Percentiles rank a stretch among this genome's conserved stretches.
Evolutionary conservation across 768 basidiomycete species (phyloP).

Genomic region (Lactifluus volemus): DNA sequence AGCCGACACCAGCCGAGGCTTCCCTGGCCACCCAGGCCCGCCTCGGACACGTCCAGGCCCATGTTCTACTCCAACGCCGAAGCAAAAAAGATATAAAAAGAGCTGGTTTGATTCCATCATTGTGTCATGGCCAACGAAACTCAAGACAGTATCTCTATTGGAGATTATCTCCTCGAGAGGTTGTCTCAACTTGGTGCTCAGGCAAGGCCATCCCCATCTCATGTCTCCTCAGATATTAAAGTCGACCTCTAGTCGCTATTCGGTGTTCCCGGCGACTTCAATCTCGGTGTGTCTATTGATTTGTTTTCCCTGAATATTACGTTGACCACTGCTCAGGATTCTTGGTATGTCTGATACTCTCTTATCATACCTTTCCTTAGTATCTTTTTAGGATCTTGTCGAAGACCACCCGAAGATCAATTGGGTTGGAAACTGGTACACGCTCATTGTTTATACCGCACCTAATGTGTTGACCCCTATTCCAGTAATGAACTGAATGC

Average conservation of each 20-base stretch:
- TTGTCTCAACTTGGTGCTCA: slow-evolving; percentile 57
- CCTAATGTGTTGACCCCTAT: neutral
- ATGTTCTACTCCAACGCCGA: neutral
- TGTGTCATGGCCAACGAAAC: slow-evolving; percentile 3
- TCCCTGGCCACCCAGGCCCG: neutral
- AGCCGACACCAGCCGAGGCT: no score
- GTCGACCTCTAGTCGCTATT: slow-evolving; percentile 54
- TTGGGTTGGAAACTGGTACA: slow-evolving; percentile 83
- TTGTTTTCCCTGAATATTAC: neutral
- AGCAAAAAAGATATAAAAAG: neutral
- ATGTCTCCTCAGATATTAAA: neutral
- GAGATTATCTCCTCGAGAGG: slow-evolving; percentile 53
- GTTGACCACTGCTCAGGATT: slow-evolving; percentile 29
- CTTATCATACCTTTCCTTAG: slow-evolving; percentile 2
- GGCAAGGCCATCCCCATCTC: slow-evolving; percentile 26
- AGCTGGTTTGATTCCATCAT: neutral
- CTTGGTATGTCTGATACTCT: slow-evolving; percentile 30
- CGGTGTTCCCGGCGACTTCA: slow-evolving; percentile 84
- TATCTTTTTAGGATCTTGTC: slow-evolving; percentile 55
- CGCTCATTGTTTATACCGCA: neutral
- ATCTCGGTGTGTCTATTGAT: slow-evolving; percentile 39
- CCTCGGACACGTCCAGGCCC: neutral
- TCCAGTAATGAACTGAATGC: slow-evolving; percentile 77
- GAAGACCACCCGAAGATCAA: slow-evolving; percentile 70
- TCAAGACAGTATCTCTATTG: slow-evolving; percentile 35